Percentiles rank a stretch among this genome's conserved stretches.
phyloP scores from a whole-genome alignment of 2,329 filamentous ascomycete genomes.

The Claviceps sp. region DNA sequence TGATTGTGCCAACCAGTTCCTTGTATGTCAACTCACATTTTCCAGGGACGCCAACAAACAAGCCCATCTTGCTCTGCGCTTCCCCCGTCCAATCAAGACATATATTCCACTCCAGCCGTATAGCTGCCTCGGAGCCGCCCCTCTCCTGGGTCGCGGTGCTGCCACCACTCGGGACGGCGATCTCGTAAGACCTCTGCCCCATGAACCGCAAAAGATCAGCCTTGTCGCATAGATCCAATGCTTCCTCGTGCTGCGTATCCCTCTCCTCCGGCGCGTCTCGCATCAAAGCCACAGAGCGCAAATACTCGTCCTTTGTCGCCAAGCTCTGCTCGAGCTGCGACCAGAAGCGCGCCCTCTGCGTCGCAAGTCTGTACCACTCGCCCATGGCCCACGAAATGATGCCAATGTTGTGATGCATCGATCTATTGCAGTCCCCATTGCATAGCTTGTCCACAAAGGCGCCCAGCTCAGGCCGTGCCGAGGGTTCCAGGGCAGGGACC shows the following conservation, averaged over 20 bases:
- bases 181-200: constrained; percentile 35
- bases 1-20: too few relatives aligned
- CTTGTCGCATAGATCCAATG: constrained; percentile 7
- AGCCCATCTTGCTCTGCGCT: constrained; percentile 42
- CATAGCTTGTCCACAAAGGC: constrained; percentile 34
- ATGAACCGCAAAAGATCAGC: constrained; percentile 40
- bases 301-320: constrained; percentile 16
- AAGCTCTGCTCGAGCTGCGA: constrained; percentile 36
- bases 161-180: constrained; percentile 22
- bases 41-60: constrained; percentile 42
- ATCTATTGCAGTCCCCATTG: constrained; percentile 25
- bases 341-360: constrained; percentile 51
- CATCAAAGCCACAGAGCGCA: constrained; percentile 11
- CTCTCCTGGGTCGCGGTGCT: constrained; percentile 11
- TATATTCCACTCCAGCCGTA: constrained; percentile 50
- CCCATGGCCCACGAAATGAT: constrained; percentile 54
- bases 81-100: constrained; percentile 63
- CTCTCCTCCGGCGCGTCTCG: constrained; percentile 12
- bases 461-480: constrained; percentile 44
- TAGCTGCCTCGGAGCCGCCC: constrained; percentile 23
- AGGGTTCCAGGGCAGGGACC: constrained; percentile 42
- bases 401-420: constrained; percentile 41
- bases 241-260: constrained; percentile 9
- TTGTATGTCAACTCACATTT: constrained; percentile 41
- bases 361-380: constrained; percentile 51